A percentile compares a stretch with the other conserved stretches of the same genome.
Conservation (phyloP, 2,329 filamentous ascomycete species). For the Colletotrichum ledebouriae region DNA sequence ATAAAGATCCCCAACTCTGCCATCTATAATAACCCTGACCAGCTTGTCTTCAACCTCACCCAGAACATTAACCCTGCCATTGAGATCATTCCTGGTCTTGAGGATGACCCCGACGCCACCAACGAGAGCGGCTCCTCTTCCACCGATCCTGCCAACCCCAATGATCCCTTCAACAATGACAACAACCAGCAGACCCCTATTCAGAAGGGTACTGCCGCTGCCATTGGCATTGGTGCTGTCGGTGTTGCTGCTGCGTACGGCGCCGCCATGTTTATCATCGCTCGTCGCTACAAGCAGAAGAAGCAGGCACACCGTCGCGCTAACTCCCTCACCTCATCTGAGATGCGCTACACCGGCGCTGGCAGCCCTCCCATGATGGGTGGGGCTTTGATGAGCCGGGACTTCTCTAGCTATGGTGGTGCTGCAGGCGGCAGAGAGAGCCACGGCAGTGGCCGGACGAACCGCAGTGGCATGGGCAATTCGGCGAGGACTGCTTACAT, state of each 20-base stretch:
- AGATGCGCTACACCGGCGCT: slow-evolving; percentile 64
- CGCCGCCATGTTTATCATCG: slow-evolving; percentile 93
- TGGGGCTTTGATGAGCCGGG: slow-evolving; percentile 71
- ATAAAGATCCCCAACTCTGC: slow-evolving; percentile 78
- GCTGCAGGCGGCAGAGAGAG: slow-evolving; percentile 66
- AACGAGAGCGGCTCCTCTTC: slow-evolving; percentile 55
- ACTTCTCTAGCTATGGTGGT: slow-evolving; percentile 68
- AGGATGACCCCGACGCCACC: slow-evolving; percentile 55
- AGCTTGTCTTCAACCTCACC: slow-evolving; percentile 80
- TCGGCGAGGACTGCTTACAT: slow-evolving; percentile 76
- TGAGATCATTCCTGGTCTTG: slow-evolving; percentile 68
- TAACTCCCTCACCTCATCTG: slow-evolving; percentile 75
- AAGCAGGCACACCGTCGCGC: slow-evolving; percentile 81
- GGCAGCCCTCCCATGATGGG: slow-evolving; percentile 77
- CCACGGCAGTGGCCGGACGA: slow-evolving; percentile 72
- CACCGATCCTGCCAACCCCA: slow-evolving; percentile 52
- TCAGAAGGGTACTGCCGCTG: slow-evolving; percentile 72
- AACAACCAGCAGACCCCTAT: slow-evolving; percentile 67
- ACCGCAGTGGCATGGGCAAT: slow-evolving; percentile 64
- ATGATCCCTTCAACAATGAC: slow-evolving; percentile 59
- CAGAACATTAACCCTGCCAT: slow-evolving; percentile 87
- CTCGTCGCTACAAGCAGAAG: slow-evolving; percentile 90
- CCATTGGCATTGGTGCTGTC: slow-evolving; percentile 82
- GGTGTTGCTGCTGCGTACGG: slow-evolving; percentile 88
- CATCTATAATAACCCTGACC: slow-evolving; percentile 78